phyloP scores from a whole-genome alignment of 768 basidiomycete genomes.

The Boletus tomentosulus region DNA sequence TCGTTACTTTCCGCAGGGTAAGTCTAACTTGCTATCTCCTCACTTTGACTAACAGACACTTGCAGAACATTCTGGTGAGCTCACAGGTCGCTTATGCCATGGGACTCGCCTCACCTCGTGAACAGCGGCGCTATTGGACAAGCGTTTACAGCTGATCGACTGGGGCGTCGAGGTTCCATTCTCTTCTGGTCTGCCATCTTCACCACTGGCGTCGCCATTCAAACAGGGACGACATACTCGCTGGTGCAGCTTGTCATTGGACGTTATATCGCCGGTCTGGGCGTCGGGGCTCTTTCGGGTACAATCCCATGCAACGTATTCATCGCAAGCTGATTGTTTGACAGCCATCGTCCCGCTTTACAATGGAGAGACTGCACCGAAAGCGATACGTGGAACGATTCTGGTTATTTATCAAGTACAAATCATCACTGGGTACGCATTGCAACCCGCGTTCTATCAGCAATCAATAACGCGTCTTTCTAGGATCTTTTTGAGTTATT shows the following conservation, averaged over 20 bases:
- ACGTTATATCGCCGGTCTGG: conserved; percentile 72
- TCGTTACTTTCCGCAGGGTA: conserved; percentile 75
- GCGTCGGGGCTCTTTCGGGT: conserved; percentile 74
- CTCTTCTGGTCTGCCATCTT: conserved; percentile 74
- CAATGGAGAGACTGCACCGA: conserved; percentile 76
- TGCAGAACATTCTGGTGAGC: conserved; percentile 50
- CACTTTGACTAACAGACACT: not conserved
- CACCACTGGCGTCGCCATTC: conserved; percentile 63
- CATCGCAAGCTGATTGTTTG: not conserved
- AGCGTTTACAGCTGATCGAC: conserved; percentile 70
- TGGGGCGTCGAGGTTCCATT: conserved; percentile 70
- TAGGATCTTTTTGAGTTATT: conserved; percentile 70
- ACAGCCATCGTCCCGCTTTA: conserved; percentile 61
- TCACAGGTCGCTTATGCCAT: not conserved
- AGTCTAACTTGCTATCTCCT: not conserved
- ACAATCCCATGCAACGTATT: conserved; percentile 6
- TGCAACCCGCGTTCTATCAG: not conserved
- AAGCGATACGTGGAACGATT: conserved; percentile 65
- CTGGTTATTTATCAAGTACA: conserved; percentile 76
- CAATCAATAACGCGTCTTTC: not conserved
- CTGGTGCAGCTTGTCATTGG: conserved; percentile 67
- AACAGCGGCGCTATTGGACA: conserved; percentile 59
- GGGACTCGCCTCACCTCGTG: conserved; percentile 1
- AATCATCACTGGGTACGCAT: conserved; percentile 61
- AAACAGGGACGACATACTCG: conserved; percentile 59